phyloP scores from a whole-genome alignment of 768 basidiomycete species.

The Infundibulicybe gibba region DNA sequence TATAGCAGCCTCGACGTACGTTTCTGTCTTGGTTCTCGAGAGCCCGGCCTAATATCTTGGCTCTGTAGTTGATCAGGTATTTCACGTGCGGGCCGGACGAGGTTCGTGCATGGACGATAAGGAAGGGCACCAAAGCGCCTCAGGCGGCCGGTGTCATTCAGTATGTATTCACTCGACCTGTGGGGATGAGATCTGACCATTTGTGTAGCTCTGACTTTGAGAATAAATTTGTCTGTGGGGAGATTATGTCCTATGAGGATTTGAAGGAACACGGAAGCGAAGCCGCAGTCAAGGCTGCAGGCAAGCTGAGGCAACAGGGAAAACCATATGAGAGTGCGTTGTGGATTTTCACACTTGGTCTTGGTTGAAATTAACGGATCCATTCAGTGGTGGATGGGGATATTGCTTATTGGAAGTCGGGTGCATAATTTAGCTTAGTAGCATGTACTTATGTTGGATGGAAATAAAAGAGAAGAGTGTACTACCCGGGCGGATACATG shows the following conservation, averaged over 20 bases:
- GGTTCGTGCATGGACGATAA: slow-evolving; percentile 97
- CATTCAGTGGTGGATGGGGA: slow-evolving; percentile 78
- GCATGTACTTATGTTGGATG: neutral
- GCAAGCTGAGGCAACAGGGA: slow-evolving; percentile 93
- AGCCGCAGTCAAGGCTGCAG: slow-evolving; percentile 88
- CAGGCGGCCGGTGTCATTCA: slow-evolving; percentile 99
- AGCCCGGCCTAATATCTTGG: neutral
- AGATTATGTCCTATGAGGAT: slow-evolving; percentile 92
- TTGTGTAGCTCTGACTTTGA: slow-evolving; percentile 84
- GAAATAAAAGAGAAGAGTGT: no score
- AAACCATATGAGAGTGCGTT: slow-evolving; percentile 92
- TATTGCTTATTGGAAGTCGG: slow-evolving; percentile 90
- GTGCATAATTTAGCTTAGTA: slow-evolving; percentile 32
- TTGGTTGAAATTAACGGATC: slow-evolving; percentile 7
- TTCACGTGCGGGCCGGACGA: slow-evolving; percentile 97
- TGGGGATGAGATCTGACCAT: neutral
- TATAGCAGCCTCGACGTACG: slow-evolving; percentile 82
- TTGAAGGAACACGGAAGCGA: slow-evolving; percentile 91
- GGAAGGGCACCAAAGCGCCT: slow-evolving; percentile 91
- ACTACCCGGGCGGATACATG: no score
- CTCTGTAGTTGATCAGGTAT: slow-evolving; percentile 81
- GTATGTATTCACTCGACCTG: slow-evolving; percentile 36
- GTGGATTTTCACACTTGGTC: neutral
- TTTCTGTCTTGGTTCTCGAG: slow-evolving; percentile 6
- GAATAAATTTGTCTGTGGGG: slow-evolving; percentile 96